Base-by-base conservation (phyloP, 768 basidiomycete genomes). In the Hysterangium stoloniferum region DNA sequence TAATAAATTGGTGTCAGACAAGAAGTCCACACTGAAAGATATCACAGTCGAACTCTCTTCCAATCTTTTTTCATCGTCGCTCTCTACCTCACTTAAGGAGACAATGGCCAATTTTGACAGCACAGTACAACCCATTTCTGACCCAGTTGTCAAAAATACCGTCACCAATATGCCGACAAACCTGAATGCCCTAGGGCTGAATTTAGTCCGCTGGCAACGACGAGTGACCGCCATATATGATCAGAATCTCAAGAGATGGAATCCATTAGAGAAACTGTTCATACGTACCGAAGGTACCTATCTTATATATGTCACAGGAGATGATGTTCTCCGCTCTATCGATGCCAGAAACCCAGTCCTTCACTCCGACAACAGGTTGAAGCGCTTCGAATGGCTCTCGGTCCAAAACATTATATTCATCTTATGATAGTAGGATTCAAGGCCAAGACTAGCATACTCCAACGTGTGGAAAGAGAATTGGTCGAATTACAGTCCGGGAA, bases 1-100 rank as follows among this genome's bases (percentile, higher is more conserved):
- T 9, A 55, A 60, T 48, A 52, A 54, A 20, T 56, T 58, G 35
- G 56, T 58, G n/a, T 44, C 34, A 40, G 33, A 50, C 44, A 51
- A 54, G 44, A 54, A 50, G 25, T 35, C 46, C 31, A 53, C 54
- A 9, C 41, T 58, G 9, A 50, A 37, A 17, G 28, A 54, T 42
- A 49, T 54, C 35, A 48, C 49, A 19, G 33, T 57, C 45, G 56
- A 57, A 53, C 19, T 53, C 40, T 41, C 40, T 15, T 38, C 52
- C 6, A 34, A 36, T 15, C 43, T 57, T 4, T 48, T 38, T 12
- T 25, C 33, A n/a, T 12, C 31, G 29, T 19, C 51, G 13, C 31
- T 51, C 36, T 56, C 24, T 13, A 31, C 42, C 25, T 24, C 48
- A 29, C 45, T 53, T 17, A 44, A 43, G 11, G 28, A 35, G 15